These are phyloP conservation scores for Phytophthora pini DNA, from an alignment of 352 stramenopile species.

Conservation along the genomic window DNA sequence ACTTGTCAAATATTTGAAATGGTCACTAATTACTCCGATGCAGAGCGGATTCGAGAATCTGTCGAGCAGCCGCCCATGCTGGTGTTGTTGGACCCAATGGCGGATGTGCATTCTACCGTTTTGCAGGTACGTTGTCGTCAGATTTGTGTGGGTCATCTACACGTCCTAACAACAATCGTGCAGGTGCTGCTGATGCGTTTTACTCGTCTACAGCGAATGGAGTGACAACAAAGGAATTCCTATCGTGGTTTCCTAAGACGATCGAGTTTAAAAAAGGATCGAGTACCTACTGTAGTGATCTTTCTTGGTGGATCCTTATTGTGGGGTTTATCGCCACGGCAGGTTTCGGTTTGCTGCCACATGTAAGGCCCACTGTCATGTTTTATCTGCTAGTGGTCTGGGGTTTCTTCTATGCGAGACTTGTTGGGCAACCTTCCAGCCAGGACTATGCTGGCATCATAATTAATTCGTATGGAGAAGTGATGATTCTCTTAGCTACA, in stretches of 20 bases:
- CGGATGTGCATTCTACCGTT: constrained; percentile 72
- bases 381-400: constrained; percentile 64
- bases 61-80: constrained; percentile 77
- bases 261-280: constrained; percentile 69
- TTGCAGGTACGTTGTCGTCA: constrained; percentile 36
- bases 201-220: constrained; percentile 51
- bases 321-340: constrained; percentile 42
- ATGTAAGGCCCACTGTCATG: constrained; percentile 45
- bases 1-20: too few species aligned
- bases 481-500: constrained; percentile 70
- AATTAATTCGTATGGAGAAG: constrained; percentile 60
- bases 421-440: constrained; percentile 66
- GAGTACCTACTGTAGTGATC: constrained; percentile 68
- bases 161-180: not conserved
- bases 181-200: constrained; percentile 60
- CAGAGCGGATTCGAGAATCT: constrained; percentile 83
- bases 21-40: not conserved
- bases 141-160: too few species aligned
- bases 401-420: constrained; percentile 78
- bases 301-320: constrained; percentile 76
- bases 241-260: constrained; percentile 86
- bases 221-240: constrained; percentile 55
- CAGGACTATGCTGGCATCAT: constrained; percentile 65
- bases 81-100: constrained; percentile 73
- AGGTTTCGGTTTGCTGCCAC: constrained; percentile 63